phyloP scores from a whole-genome alignment of 1,284 basidiomycete genomes.

The Sporisorium exsertum region DNA sequence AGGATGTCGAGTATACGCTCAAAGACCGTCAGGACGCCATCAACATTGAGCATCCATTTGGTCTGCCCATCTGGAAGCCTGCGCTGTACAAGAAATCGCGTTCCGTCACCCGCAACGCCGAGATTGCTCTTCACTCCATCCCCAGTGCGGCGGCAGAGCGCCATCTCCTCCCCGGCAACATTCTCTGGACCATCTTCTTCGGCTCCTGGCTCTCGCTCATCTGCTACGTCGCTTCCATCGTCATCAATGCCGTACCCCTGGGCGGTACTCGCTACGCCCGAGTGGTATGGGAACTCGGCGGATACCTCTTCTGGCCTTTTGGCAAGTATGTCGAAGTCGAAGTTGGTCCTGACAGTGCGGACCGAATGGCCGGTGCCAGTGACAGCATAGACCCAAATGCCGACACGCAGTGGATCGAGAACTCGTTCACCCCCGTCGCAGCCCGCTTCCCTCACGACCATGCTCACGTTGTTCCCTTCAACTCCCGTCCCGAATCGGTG shows the following conservation, averaged over 20 bases:
- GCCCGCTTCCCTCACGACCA: constrained; percentile 62
- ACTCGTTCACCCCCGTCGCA: constrained; percentile 58
- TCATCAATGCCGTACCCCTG: constrained; percentile 79
- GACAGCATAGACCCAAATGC: constrained; percentile 13
- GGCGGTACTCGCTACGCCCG: constrained; percentile 87
- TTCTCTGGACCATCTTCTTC: constrained; percentile 87
- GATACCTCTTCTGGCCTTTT: constrained; percentile 98
- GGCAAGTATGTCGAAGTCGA: constrained; percentile 95
- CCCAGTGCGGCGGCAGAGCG: constrained; percentile 92
- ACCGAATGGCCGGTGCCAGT: constrained; percentile 44
- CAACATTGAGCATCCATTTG: constrained; percentile 99
- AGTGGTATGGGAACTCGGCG: constrained; percentile 90
- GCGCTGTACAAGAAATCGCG: constrained; percentile 98
- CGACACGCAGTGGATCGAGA: constrained; percentile 70
- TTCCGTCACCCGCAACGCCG: constrained; percentile 94
- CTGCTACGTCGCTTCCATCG: constrained; percentile 77
- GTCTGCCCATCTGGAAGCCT: constrained; percentile 99
- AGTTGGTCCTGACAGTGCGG: constrained; percentile 67
- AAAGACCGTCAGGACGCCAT: constrained; percentile 95
- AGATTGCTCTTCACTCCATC: constrained; percentile 89
- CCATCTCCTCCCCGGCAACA: constrained; percentile 89
- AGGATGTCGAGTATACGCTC: constrained; percentile 87
- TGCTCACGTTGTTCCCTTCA: constrained; percentile 53
- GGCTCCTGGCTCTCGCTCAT: constrained; percentile 82
- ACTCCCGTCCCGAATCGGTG: constrained; percentile 41